A percentile compares a stretch with the other conserved stretches of the same genome.
Evolutionary conservation across 139 green algal species (phyloP).

Genomic region (Nannochloris sp.): DNA sequence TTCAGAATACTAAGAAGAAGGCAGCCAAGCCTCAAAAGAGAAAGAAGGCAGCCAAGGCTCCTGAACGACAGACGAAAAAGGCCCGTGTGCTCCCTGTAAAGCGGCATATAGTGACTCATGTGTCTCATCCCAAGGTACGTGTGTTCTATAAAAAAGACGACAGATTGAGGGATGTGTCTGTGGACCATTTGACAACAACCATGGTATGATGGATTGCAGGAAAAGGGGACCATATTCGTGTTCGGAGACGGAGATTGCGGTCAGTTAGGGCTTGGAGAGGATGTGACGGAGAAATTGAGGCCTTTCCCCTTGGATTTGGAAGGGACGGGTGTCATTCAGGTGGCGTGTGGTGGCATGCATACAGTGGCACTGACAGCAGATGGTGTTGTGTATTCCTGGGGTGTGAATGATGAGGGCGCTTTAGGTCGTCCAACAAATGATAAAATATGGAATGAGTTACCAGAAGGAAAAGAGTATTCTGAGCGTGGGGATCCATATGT

Average conservation of each 20-base stretch:
- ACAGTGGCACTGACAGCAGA: constrained; percentile 54
- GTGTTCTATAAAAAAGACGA: background rate
- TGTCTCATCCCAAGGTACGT: background rate
- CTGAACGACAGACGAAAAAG: no score
- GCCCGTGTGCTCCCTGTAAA: no score
- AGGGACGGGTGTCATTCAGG: constrained; percentile 31
- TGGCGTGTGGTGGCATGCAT: constrained; percentile 84
- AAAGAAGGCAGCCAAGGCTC: no score
- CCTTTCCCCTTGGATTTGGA: constrained; percentile 25
- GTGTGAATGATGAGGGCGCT: constrained; percentile 88
- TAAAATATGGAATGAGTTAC: constrained; percentile 38
- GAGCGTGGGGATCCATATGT: constrained; percentile 32
- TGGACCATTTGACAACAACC: background rate
- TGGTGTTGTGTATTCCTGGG: constrained; percentile 61
- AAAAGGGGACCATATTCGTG: constrained; percentile 36
- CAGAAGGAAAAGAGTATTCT: constrained; percentile 3
- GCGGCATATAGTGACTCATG: background rate
- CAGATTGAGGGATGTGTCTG: background rate
- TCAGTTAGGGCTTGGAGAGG: constrained; percentile 54
- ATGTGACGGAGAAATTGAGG: constrained; percentile 36
- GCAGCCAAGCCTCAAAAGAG: background rate
- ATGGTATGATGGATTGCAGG: constrained; percentile 19
- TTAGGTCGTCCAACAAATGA: constrained; percentile 57
- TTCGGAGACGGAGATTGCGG: constrained; percentile 51
- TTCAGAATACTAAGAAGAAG: background rate